Percentiles rank a stretch among this genome's conserved stretches.
Evolutionary conservation across 495 filamentous ascomycete genomes (phyloP).

Genomic region (Acidiella bohemica): DNA sequence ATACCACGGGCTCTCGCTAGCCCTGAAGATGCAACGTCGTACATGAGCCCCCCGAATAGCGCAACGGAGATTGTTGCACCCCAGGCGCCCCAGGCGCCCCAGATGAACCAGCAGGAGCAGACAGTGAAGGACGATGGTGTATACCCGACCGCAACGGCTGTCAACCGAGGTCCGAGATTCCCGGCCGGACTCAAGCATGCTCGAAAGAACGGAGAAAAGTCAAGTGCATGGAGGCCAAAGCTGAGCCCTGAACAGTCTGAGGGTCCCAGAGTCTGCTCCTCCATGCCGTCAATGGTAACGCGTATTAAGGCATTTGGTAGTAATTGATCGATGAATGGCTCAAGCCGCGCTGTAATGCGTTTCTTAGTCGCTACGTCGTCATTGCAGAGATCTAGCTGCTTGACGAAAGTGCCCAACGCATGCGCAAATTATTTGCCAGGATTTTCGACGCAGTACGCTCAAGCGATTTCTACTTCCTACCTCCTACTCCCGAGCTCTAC

Average conservation of each 20-base stretch:
- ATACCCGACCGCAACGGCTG: too few relatives aligned
- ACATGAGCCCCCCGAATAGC: too few relatives aligned
- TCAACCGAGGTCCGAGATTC: too few relatives aligned
- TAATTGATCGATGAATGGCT: conserved; percentile 63
- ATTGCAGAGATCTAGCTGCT: conserved; percentile 51
- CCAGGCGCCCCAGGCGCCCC: too few relatives aligned
- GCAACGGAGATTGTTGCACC: too few relatives aligned
- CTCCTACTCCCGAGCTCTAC: conserved; percentile 2
- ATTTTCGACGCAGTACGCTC: conserved; percentile 61
- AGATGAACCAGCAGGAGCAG: too few relatives aligned
- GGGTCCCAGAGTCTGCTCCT: conserved; percentile 48
- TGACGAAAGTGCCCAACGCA: conserved; percentile 55
- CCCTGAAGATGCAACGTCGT: too few relatives aligned
- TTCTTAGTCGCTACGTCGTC: conserved; percentile 47
- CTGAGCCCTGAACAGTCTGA: conserved; percentile 57
- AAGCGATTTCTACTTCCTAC: conserved; percentile 72
- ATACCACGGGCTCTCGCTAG: too few relatives aligned
- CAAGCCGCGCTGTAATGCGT: conserved; percentile 54
- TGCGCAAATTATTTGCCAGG: conserved; percentile 51
- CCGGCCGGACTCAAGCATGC: too few relatives aligned
- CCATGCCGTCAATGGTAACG: conserved; percentile 37
- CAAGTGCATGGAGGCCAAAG: conserved; percentile 39
- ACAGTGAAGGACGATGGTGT: too few relatives aligned
- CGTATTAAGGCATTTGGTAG: conserved; percentile 52
- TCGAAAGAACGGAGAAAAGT: conserved; percentile 22